Percentiles rank a stretch among this genome's conserved stretches.
phyloP scores from a whole-genome alignment of 2,329 filamentous ascomycete genomes.

The Beauveria sp. region DNA sequence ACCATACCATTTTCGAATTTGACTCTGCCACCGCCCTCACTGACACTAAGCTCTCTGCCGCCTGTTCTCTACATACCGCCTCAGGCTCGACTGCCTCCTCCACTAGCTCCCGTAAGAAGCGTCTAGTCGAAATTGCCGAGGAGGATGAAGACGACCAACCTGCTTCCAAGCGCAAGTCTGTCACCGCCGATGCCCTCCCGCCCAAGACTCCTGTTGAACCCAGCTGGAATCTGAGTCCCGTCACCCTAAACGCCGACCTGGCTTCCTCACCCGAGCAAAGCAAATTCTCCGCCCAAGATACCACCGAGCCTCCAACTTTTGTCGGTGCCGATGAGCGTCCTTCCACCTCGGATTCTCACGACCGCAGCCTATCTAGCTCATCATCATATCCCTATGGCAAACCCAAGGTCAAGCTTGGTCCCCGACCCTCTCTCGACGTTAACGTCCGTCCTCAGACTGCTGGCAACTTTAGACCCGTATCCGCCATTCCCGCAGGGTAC shows the following conservation, averaged over 20 bases:
- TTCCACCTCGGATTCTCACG: conserved; percentile 35
- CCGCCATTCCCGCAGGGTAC: conserved; percentile 73
- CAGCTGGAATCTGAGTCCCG: conserved; percentile 24
- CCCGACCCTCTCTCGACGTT: conserved; percentile 67
- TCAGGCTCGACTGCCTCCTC: conserved; percentile 81
- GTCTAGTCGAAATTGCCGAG: conserved; percentile 89
- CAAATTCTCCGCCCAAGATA: conserved; percentile 38
- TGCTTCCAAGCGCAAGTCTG: conserved; percentile 51
- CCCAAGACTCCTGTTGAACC: conserved; percentile 23
- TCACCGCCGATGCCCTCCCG: conserved; percentile 37
- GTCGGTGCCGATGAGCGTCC: conserved; percentile 38
- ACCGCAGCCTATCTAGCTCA: conserved; percentile 35
- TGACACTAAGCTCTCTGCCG: conserved; percentile 79
- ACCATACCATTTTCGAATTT: conserved; percentile 79
- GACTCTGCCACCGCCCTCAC: conserved; percentile 68
- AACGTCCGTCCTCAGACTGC: conserved; percentile 53
- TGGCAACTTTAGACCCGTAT: conserved; percentile 61
- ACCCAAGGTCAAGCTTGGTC: conserved; percentile 82
- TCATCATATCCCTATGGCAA: conserved; percentile 48
- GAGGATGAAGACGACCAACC: conserved; percentile 70
- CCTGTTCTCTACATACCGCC: conserved; percentile 82
- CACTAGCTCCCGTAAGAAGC: conserved; percentile 66
- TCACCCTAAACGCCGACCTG: conserved; percentile 45
- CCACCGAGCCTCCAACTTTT: conserved; percentile 44
- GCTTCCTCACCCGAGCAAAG: conserved; percentile 42